Evolutionary conservation across 176 grass and related monocot genomes (phyloP).

Genomic region (Tillandsia leiboldiana): DNA sequence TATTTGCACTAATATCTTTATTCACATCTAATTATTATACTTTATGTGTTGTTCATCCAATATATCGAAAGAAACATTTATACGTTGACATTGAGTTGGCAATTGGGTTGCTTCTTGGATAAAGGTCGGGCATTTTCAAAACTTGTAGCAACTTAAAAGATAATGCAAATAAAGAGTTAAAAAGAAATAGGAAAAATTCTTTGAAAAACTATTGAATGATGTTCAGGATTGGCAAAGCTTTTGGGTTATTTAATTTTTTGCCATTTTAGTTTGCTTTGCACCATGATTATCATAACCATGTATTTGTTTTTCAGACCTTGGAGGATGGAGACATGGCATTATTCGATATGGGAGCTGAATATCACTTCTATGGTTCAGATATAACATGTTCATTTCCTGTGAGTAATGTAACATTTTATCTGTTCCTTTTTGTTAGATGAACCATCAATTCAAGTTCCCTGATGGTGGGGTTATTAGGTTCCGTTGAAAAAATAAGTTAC

Average conservation of each 20-base stretch:
- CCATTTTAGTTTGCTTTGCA: background rate
- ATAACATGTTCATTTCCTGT: constrained; percentile 99
- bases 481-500: background rate
- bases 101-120: no score
- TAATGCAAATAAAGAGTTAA: no score
- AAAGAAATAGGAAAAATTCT: no score
- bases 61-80: background rate
- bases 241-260: background rate
- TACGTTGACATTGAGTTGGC: background rate
- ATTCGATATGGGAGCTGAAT: constrained; percentile 97
- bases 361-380: constrained; percentile 88
- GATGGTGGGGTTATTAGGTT: background rate
- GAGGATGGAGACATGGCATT: constrained; percentile 88
- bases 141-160: no score
- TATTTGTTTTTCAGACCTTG: constrained; percentile 50
- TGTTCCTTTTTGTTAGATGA: background rate
- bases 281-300: constrained; percentile 15
- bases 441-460: background rate
- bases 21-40: background rate
- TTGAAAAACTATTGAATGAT: no score
- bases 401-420: constrained; percentile 18
- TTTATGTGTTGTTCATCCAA: background rate
- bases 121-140: no score
- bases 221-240: no score
- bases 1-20: constrained; percentile 2